phyloP scores from a whole-genome alignment of 1,139 yeast genomes.

The Debaryomyces singareniensis region DNA sequence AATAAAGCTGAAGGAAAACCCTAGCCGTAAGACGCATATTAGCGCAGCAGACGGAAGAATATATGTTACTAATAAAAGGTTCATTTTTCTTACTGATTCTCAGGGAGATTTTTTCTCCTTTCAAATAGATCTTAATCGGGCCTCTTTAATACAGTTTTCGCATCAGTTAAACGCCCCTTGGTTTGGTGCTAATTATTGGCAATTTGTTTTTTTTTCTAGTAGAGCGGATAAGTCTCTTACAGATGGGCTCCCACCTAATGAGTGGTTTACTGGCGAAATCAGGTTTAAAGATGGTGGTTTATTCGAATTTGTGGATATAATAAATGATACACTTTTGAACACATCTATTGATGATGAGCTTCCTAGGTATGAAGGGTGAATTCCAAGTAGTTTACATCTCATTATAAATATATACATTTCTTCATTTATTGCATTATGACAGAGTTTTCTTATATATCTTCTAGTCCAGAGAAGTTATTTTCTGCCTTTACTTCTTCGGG shows the following conservation, averaged over 20 bases:
- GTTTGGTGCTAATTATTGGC: slow-evolving; percentile 52
- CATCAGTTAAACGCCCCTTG: slow-evolving; percentile 44
- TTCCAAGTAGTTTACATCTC: not conserved
- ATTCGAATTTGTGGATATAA: slow-evolving; percentile 25
- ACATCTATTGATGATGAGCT: slow-evolving; percentile 38
- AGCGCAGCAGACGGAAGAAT: slow-evolving; percentile 28
- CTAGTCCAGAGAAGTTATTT: no score
- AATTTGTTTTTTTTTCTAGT: slow-evolving; percentile 32
- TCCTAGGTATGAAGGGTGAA: slow-evolving; percentile 35
- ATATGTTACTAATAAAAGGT: slow-evolving; percentile 30
- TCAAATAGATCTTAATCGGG: slow-evolving; percentile 20
- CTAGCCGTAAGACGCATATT: slow-evolving; percentile 13
- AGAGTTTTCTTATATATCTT: no score
- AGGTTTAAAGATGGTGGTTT: slow-evolving; percentile 47
- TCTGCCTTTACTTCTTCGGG: not conserved
- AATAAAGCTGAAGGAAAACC: slow-evolving; percentile 12
- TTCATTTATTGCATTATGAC: no score
- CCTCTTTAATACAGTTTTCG: slow-evolving; percentile 20
- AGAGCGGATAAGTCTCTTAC: slow-evolving; percentile 18
- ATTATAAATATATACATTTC: not conserved
- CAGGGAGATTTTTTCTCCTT: slow-evolving; percentile 37
- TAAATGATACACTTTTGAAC: slow-evolving; percentile 30
- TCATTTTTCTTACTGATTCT: slow-evolving; percentile 29
- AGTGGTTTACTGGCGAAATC: slow-evolving; percentile 31
- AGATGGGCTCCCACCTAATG: slow-evolving; percentile 39